These are phyloP conservation scores for Gossypium aridum DNA, from an alignment of 441 rosid species.

Conservation along the genomic window DNA sequence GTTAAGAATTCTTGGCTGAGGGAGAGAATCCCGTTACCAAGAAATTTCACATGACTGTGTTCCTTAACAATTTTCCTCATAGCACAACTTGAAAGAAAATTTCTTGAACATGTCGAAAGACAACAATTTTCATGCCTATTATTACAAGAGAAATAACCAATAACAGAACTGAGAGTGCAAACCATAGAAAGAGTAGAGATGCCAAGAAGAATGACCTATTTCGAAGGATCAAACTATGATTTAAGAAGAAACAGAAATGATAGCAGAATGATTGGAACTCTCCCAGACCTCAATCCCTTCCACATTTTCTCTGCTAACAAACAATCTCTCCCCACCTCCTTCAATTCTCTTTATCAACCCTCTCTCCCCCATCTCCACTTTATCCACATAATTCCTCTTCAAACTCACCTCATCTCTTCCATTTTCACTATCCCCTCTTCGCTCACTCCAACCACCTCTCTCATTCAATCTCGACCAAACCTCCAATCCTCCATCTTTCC, in stretches of 20 bases:
- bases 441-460: not conserved
- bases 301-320: slow-evolving; percentile 56
- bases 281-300: slow-evolving; percentile 96
- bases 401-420: slow-evolving; percentile 16
- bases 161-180: not conserved
- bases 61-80: not conserved
- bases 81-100: not conserved
- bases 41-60: too few relatives aligned
- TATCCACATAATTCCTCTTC: slow-evolving; percentile 74
- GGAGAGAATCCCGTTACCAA: too few relatives aligned
- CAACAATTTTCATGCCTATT: too few relatives aligned
- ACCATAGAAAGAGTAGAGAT: not conserved
- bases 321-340: slow-evolving; percentile 81
- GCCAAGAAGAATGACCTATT: too few relatives aligned
- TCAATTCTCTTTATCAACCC: slow-evolving; percentile 61
- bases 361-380: slow-evolving; percentile 51
- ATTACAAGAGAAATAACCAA: not conserved
- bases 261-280: slow-evolving; percentile 38
- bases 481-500: slow-evolving; percentile 66
- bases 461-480: slow-evolving; percentile 59
- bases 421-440: not conserved
- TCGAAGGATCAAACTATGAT: too few relatives aligned
- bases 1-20: too few relatives aligned
- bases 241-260: slow-evolving; percentile 19
- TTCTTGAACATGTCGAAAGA: not conserved